A percentile compares a stretch with the other conserved stretches of the same genome.
phyloP scores from a whole-genome alignment of 2,329 filamentous ascomycete species.

The Thielaviopsis cerberus region DNA sequence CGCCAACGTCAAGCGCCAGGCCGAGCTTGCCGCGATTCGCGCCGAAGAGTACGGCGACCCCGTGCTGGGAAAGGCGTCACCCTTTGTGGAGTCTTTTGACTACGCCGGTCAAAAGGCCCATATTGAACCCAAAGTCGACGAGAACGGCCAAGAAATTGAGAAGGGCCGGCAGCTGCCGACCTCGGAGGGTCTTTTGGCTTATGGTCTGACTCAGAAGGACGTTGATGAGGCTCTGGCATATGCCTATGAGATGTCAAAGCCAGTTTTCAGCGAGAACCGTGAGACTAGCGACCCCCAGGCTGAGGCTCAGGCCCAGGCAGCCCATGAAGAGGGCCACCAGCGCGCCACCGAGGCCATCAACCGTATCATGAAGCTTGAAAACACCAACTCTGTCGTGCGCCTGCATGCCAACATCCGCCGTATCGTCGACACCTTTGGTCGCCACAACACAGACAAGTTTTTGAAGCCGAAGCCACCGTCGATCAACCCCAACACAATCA shows the following conservation, averaged over 20 bases:
- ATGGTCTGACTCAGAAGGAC: slow-evolving; percentile 51
- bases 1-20: slow-evolving; percentile 59
- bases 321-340: slow-evolving; percentile 37
- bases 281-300: slow-evolving; percentile 17
- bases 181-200: slow-evolving; percentile 45
- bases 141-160: slow-evolving; percentile 23
- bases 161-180: slow-evolving; percentile 27
- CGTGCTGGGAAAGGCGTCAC: slow-evolving; percentile 57
- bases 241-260: slow-evolving; percentile 50
- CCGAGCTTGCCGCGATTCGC: slow-evolving; percentile 47
- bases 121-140: slow-evolving; percentile 22
- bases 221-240: slow-evolving; percentile 46
- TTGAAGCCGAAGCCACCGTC: slow-evolving; percentile 44
- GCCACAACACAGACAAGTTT: slow-evolving; percentile 64
- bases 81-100: slow-evolving; percentile 70
- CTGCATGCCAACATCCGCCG: slow-evolving; percentile 67
- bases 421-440: slow-evolving; percentile 73
- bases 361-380: slow-evolving; percentile 60
- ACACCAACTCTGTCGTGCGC: slow-evolving; percentile 60
- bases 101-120: slow-evolving; percentile 32
- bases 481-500: slow-evolving; percentile 22
- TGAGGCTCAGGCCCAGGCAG: slow-evolving; percentile 17
- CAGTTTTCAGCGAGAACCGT: slow-evolving; percentile 22
- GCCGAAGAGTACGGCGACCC: slow-evolving; percentile 54
- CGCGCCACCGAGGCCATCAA: slow-evolving; percentile 58